Conservation (phyloP, 768 basidiomycete species). For the Suillus brevipes region DNA sequence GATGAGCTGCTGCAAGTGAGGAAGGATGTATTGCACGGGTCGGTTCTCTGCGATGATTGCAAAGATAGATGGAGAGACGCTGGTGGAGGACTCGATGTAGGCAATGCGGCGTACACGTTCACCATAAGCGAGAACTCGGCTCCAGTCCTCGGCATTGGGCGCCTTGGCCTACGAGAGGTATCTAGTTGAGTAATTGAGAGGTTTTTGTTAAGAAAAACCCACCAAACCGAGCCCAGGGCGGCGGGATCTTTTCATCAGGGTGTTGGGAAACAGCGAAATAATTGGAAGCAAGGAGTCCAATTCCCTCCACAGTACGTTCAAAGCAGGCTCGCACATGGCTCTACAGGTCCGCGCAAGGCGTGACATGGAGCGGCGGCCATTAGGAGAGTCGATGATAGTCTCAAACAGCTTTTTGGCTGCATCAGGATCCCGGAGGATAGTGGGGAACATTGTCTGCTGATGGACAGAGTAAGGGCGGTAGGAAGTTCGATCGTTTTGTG, state of each 20-base stretch:
- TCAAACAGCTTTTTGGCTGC: conserved; percentile 54
- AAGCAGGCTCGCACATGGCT: conserved; percentile 69
- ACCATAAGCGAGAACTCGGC: conserved; percentile 61
- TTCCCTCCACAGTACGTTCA: conserved; percentile 75
- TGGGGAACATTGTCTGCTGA: conserved; percentile 52
- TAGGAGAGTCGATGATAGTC: conserved; percentile 54
- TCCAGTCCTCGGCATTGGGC: conserved; percentile 73
- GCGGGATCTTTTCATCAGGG: conserved; percentile 66
- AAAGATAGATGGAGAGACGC: conserved; percentile 65
- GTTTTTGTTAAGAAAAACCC: conserved; percentile 29
- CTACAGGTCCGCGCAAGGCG: conserved; percentile 75
- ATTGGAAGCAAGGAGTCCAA: conserved; percentile 74
- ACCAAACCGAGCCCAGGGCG: conserved; percentile 79
- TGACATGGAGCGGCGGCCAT: conserved; percentile 66
- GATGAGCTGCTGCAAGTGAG: conserved; percentile 64
- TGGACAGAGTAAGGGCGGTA: conserved; percentile 46
- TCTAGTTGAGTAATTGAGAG: conserved; percentile 11
- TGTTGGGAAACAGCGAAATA: conserved; percentile 67
- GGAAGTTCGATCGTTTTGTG: conserved; percentile 27
- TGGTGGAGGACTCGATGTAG: conserved; percentile 68
- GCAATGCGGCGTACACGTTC: conserved; percentile 66
- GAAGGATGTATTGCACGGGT: conserved; percentile 64
- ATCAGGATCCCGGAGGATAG: conserved; percentile 63
- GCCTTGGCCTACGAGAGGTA: conserved; percentile 45
- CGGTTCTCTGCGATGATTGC: conserved; percentile 63